Evolutionary conservation across 23 red algal species (phyloP).

Genomic region (Pyropia yezoensis): DNA sequence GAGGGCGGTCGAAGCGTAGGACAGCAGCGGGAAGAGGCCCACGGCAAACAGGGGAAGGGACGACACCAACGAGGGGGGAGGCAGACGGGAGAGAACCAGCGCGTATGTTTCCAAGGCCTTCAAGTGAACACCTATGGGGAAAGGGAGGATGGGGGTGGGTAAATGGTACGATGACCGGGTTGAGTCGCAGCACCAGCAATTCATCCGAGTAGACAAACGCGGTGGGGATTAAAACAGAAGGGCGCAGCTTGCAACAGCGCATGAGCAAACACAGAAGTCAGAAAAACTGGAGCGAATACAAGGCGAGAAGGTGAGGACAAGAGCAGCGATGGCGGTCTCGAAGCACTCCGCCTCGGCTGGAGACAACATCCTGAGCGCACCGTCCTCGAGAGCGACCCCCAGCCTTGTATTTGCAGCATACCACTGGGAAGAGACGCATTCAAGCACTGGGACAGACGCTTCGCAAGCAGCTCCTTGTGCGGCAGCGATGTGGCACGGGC

Average conservation of each 20-base stretch:
- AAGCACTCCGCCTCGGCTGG: too few relatives aligned
- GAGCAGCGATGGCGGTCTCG: too few relatives aligned
- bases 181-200: too few relatives aligned
- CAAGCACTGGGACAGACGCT: slow-evolving; percentile 82
- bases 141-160: neutral
- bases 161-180: too few relatives aligned
- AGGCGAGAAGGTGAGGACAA: too few relatives aligned
- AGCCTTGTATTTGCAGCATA: neutral
- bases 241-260: too few relatives aligned
- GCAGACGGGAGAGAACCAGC: slow-evolving; percentile 68
- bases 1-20: slow-evolving; percentile 60
- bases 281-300: too few relatives aligned
- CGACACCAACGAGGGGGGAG: slow-evolving; percentile 32
- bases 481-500: slow-evolving; percentile 43
- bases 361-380: neutral
- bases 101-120: slow-evolving; percentile 87
- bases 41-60: slow-evolving; percentile 62
- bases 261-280: too few relatives aligned
- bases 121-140: slow-evolving; percentile 58
- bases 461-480: slow-evolving; percentile 68
- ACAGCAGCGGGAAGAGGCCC: slow-evolving; percentile 81
- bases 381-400: neutral
- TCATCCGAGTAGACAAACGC: too few relatives aligned
- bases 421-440: slow-evolving; percentile 51
- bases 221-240: too few relatives aligned